Evolutionary conservation across 805 yeast genomes (phyloP).

Genomic region (Ogataea corticis): DNA sequence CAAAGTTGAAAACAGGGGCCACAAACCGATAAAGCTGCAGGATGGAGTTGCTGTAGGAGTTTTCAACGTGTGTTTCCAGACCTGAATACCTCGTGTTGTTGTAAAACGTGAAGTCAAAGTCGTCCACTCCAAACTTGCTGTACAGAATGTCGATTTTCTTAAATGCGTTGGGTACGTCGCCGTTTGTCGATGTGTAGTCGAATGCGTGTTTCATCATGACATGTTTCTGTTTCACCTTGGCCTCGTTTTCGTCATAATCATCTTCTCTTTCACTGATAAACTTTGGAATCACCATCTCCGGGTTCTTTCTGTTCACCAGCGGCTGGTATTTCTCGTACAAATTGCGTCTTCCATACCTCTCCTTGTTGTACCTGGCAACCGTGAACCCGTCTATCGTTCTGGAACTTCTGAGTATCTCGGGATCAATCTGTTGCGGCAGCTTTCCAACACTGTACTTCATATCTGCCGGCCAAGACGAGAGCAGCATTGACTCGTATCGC

Average conservation of each 20-base stretch:
- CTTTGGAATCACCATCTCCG: conserved; percentile 40
- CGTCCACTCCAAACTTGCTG: conserved; percentile 89
- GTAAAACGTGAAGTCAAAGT: conserved; percentile 86
- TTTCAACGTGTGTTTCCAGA: conserved; percentile 82
- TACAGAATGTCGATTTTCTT: conserved; percentile 73
- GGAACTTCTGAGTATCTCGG: conserved; percentile 42
- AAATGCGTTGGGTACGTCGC: conserved; percentile 71
- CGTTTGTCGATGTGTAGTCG: conserved; percentile 33
- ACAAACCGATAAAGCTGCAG: conserved; percentile 78
- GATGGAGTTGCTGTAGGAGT: conserved; percentile 74
- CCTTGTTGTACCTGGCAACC: conserved; percentile 55
- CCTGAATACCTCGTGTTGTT: conserved; percentile 78
- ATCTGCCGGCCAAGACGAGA: conserved; percentile 79
- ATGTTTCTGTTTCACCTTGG: conserved; percentile 21
- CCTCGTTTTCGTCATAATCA: conserved; percentile 32
- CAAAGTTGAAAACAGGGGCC: conserved; percentile 68
- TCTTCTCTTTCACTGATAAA: conserved; percentile 60
- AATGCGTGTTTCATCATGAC: conserved; percentile 28
- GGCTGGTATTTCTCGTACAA: conserved; percentile 43
- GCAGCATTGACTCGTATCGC: conserved; percentile 69
- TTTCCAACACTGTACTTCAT: conserved; percentile 60
- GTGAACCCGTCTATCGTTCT: conserved; percentile 36
- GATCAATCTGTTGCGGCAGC: conserved; percentile 54
- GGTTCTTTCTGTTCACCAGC: conserved; percentile 32
- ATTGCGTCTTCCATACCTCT: conserved; percentile 59